Base-by-base conservation (phyloP, 371 early-diverging fungal species). In the Smittium mucronatum region DNA sequence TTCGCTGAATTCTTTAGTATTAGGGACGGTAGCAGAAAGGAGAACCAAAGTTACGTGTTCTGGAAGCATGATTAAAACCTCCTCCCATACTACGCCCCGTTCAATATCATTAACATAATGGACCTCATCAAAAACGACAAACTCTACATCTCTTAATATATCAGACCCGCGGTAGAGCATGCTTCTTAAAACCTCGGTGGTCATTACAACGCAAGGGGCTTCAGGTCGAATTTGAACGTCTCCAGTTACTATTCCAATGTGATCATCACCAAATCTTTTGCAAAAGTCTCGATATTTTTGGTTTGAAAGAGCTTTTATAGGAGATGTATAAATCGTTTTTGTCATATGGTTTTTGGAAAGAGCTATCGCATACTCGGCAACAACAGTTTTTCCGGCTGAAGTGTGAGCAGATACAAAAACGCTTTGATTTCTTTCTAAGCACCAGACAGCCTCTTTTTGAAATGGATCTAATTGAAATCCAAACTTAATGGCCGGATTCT, bases 11-110 rank as follows among this genome's bases (percentile, higher is more conserved):
- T 99, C 99, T 73, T 87, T 83, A 1, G 97, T 93, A 79, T 99
- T 99, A n/a, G 98, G 97, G 16, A 99, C 96, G 15, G 99, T 99
- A 0, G 99, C 99, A 34, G 96, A 96, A 29, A 99, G 83, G 58
- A 99, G 76, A 69, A 99, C 93, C 25, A 99, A 80, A 21, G 84
- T 93, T 2, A 96, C 89, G 76, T 97, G 96, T 0, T 90, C 85
- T 1, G 97, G 99, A 2, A 99, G 82, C 97, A 99, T 95, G 74
- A 99, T 99, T 69, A 99, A 96, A n/a, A 96, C 97, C 79, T 99
- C 99, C 81, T 99, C 99, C 99, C 99, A 99, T 8, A 99, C 99
- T 1, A 99, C 98, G 68, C 99, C 99, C 72, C 99, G 87, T 86
- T 94, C 97, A n/a, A 86, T 68, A 79, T 99, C 99, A 73, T 98